phyloP scores from a whole-genome alignment of 345 rosid genomes.

The Populus euphratica region DNA sequence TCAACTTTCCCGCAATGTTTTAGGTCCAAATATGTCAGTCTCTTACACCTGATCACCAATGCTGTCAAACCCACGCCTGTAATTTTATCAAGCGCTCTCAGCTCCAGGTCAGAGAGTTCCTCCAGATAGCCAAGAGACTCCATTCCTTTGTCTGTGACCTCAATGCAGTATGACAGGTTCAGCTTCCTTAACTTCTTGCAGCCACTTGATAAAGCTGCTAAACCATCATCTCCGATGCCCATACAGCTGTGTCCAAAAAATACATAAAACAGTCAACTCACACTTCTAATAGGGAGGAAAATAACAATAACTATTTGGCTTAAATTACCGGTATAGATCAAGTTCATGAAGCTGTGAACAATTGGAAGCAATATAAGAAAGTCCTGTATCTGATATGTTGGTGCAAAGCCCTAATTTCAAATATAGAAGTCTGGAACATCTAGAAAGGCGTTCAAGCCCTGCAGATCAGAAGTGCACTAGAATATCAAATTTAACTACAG shows the following conservation, averaged over 20 bases:
- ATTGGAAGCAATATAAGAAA: constrained; percentile 53
- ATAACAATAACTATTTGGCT: constrained; percentile 1
- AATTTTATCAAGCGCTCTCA: constrained; percentile 57
- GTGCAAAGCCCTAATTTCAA: constrained; percentile 79
- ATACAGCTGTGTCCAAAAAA: constrained; percentile 44
- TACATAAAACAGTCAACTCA: constrained; percentile 10
- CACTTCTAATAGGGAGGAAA: not conserved
- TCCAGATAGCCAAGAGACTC: constrained; percentile 45
- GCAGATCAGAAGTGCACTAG: constrained; percentile 17
- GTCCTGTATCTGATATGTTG: constrained; percentile 66
- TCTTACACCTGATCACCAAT: constrained; percentile 57
- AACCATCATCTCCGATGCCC: constrained; percentile 65
- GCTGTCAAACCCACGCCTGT: constrained; percentile 62
- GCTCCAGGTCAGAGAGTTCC: constrained; percentile 63
- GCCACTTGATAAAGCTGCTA: constrained; percentile 65
- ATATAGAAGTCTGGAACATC: constrained; percentile 55
- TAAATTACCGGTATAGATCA: constrained; percentile 78
- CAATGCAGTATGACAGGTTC: constrained; percentile 71
- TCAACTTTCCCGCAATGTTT: constrained; percentile 67
- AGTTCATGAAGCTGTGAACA: constrained; percentile 64
- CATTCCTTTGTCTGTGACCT: constrained; percentile 63
- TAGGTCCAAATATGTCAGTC: constrained; percentile 64
- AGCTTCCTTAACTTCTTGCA: constrained; percentile 76
- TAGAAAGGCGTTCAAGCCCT: constrained; percentile 74
- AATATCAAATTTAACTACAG: not conserved